These are phyloP conservation scores for Dissophora ornata DNA, from an alignment of 192 early-diverging fungal species.

Conservation along the genomic window DNA sequence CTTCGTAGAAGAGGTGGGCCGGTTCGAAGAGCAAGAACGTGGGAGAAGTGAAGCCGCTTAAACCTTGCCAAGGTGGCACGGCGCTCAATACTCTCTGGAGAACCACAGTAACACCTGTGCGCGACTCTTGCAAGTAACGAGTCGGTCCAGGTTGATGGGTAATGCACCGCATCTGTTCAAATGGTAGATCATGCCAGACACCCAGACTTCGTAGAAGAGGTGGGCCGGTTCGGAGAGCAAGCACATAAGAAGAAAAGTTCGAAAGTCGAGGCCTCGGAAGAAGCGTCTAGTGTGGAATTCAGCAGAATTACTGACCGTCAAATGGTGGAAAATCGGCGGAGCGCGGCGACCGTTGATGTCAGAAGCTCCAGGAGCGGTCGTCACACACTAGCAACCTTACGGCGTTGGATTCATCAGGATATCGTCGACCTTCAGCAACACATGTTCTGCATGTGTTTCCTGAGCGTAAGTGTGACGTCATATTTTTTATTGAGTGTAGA, in stretches of 20 bases:
- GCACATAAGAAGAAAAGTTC: constrained; percentile 7
- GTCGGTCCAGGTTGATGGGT: constrained; percentile 3
- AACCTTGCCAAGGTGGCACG: constrained; percentile 2
- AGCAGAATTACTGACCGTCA: no score
- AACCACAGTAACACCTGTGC: constrained; percentile 5
- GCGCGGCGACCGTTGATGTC: no score
- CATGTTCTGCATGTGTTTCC: no score
- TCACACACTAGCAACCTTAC: no score
- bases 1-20: constrained; percentile 8
- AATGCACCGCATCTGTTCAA: constrained; percentile 6
- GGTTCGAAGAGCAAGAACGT: background rate
- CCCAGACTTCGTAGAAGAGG: constrained; percentile 11
- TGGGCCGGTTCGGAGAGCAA: constrained; percentile 4
- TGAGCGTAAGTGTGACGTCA: no score
- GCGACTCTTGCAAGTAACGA: constrained; percentile 3
- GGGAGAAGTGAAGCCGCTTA: background rate
- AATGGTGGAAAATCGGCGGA: no score
- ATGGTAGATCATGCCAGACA: constrained; percentile 11
- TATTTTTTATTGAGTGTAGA: no score
- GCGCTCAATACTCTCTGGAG: constrained; percentile 5
- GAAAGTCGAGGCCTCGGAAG: background rate
- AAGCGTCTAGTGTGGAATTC: constrained; percentile 3
- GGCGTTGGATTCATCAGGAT: no score
- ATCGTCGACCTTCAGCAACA: no score
- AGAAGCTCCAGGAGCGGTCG: no score